Percentiles rank a stretch among this genome's conserved stretches.
These are phyloP conservation scores for Coemansia sp. DNA, from an alignment of 192 early-diverging fungal genomes.

Conservation along the genomic window DNA sequence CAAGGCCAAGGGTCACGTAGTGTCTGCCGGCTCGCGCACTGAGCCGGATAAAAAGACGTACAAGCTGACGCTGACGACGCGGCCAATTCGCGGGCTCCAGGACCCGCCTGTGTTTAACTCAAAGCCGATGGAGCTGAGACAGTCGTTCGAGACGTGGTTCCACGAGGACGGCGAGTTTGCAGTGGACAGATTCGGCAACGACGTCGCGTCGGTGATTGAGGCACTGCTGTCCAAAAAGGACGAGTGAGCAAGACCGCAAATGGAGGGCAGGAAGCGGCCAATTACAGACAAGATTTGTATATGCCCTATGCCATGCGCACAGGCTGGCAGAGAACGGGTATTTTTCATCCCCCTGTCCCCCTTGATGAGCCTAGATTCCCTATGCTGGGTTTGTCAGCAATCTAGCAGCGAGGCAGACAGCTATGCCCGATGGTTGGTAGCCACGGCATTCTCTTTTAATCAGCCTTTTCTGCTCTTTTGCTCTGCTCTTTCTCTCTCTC, in stretches of 20 bases:
- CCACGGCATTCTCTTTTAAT: no score
- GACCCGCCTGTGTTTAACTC: conserved; percentile 53
- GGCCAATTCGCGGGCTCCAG: conserved; percentile 54
- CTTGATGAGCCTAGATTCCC: neutral
- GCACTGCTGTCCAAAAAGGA: conserved; percentile 56
- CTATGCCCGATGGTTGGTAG: neutral
- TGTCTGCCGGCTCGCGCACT: conserved; percentile 58
- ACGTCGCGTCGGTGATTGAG: conserved; percentile 54
- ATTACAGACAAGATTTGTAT: neutral
- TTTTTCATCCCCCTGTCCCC: neutral
- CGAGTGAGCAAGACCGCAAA: conserved; percentile 17
- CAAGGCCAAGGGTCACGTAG: conserved; percentile 57
- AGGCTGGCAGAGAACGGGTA: neutral
- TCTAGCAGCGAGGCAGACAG: neutral
- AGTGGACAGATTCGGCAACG: conserved; percentile 56
- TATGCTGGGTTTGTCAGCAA: neutral
- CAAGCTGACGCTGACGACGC: conserved; percentile 57
- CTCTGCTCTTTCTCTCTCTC: neutral
- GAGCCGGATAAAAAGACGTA: conserved; percentile 59
- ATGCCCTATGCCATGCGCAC: neutral
- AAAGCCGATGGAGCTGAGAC: conserved; percentile 51
- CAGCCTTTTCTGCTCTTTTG: neutral
- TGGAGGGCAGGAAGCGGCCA: neutral
- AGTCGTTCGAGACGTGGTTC: conserved; percentile 66
- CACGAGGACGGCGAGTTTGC: conserved; percentile 68